phyloP scores from a whole-genome alignment of 352 stramenopile species.

The Pythium chondricola region DNA sequence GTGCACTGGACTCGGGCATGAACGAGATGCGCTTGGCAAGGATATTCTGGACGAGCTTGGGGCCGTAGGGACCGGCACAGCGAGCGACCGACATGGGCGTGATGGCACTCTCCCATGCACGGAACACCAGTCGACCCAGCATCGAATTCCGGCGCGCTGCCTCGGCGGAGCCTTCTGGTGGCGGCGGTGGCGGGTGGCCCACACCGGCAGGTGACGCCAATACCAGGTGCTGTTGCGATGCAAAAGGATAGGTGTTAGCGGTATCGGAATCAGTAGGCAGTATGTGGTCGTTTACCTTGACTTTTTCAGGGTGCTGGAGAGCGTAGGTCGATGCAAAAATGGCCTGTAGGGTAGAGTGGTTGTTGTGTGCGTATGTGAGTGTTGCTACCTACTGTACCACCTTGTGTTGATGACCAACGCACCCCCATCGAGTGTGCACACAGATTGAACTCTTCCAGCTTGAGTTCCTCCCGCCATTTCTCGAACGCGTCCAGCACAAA shows the following conservation, averaged over 20 bases:
- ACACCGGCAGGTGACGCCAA: slow-evolving; percentile 71
- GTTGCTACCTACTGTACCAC: background rate
- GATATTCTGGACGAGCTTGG: slow-evolving; percentile 62
- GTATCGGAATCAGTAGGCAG: background rate
- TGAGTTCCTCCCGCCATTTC: slow-evolving; percentile 68
- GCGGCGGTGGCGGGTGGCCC: slow-evolving; percentile 39
- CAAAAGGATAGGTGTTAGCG: slow-evolving; percentile 1
- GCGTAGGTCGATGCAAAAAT: slow-evolving; percentile 80
- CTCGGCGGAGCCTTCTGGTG: slow-evolving; percentile 32
- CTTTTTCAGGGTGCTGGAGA: slow-evolving; percentile 45
- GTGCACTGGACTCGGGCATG: slow-evolving; percentile 60
- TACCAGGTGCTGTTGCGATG: slow-evolving; percentile 54
- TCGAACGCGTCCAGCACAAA: slow-evolving; percentile 70
- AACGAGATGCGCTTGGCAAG: slow-evolving; percentile 63
- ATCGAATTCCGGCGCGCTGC: slow-evolving; percentile 38
- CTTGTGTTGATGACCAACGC: background rate
- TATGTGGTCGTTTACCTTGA: slow-evolving; percentile 58
- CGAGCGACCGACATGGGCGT: slow-evolving; percentile 76
- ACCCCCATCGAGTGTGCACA: slow-evolving; percentile 81
- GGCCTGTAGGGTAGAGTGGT: too few relatives aligned
- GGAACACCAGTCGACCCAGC: slow-evolving; percentile 41
- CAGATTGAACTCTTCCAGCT: slow-evolving; percentile 65
- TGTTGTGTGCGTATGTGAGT: background rate
- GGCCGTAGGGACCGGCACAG: slow-evolving; percentile 70
- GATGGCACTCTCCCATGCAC: slow-evolving; percentile 56